Conservation (phyloP, 2,329 filamentous ascomycete genomes). For the Ascochyta viciae-villosae region DNA sequence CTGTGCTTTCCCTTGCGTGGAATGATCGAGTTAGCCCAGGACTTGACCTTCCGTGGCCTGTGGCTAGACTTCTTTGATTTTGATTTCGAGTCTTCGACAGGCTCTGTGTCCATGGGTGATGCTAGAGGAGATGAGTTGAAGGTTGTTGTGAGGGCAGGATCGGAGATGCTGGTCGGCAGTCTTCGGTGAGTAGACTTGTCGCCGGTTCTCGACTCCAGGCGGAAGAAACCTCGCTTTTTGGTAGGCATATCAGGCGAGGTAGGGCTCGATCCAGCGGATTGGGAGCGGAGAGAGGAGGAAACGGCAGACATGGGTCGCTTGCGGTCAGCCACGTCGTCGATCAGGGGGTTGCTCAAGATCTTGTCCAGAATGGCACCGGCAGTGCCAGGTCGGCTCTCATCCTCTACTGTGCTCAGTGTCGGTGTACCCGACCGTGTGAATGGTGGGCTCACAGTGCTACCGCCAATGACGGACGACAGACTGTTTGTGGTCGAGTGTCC, state of each 20-base stretch:
- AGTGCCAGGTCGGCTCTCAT: slow-evolving; percentile 66
- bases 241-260: slow-evolving; percentile 21
- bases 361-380: slow-evolving; percentile 72
- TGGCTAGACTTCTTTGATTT: slow-evolving; percentile 62
- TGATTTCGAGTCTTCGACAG: slow-evolving; percentile 43
- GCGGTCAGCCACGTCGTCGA: slow-evolving; percentile 33
- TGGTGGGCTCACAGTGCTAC: slow-evolving; percentile 58
- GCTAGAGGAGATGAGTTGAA: slow-evolving; percentile 37
- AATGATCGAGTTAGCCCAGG: slow-evolving; percentile 73
- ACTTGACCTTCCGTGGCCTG: slow-evolving; percentile 74
- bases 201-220: slow-evolving; percentile 60
- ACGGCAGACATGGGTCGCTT: slow-evolving; percentile 50
- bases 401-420: slow-evolving; percentile 51
- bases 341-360: slow-evolving; percentile 34
- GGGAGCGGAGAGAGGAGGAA: slow-evolving; percentile 27
- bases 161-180: slow-evolving; percentile 43
- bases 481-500: slow-evolving; percentile 80
- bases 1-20: slow-evolving; percentile 65
- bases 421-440: slow-evolving; percentile 52
- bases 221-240: slow-evolving; percentile 50
- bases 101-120: slow-evolving; percentile 35
- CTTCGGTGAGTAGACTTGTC: slow-evolving; percentile 43
- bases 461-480: slow-evolving; percentile 77
- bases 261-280: slow-evolving; percentile 28
- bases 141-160: slow-evolving; percentile 42